Conservation (phyloP, 2,329 filamentous ascomycete species). For the Didymella sp. region DNA sequence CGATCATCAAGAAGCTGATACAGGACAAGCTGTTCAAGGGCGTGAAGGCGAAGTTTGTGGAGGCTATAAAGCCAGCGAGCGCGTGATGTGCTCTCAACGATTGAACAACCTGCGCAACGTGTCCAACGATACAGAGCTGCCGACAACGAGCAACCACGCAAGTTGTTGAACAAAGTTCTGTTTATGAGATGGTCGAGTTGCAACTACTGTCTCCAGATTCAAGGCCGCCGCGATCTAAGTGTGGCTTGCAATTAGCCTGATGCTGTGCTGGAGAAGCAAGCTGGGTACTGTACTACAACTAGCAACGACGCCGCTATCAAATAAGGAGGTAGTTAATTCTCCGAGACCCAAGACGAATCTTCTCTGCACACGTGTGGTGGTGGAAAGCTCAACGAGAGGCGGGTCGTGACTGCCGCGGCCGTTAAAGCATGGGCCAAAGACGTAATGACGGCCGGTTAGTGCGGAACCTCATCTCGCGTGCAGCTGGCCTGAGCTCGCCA, state of each 20-base stretch:
- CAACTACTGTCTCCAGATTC: neutral
- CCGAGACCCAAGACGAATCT: neutral
- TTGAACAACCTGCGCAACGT: neutral
- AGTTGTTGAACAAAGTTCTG: too few relatives aligned
- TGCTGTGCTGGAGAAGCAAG: neutral
- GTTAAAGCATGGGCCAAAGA: slow-evolving; percentile 1
- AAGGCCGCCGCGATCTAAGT: neutral
- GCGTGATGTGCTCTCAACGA: neutral
- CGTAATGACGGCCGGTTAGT: slow-evolving; percentile 10
- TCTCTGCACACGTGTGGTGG: neutral
- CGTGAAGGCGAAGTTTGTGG: slow-evolving; percentile 16
- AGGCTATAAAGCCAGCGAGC: slow-evolving; percentile 12
- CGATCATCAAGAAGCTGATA: slow-evolving; percentile 9
- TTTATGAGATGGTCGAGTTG: neutral
- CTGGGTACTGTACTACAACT: neutral
- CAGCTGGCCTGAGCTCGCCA: slow-evolving; percentile 3
- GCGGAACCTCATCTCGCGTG: slow-evolving; percentile 12
- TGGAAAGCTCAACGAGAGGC: slow-evolving; percentile 2
- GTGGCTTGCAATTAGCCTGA: neutral
- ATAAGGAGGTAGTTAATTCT: neutral
- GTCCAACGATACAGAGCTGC: too few relatives aligned
- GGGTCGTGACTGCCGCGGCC: slow-evolving; percentile 8
- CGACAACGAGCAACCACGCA: too few relatives aligned
- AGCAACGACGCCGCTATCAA: neutral
- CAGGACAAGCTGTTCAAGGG: slow-evolving; percentile 5